Base-by-base conservation (phyloP, 2,329 filamentous ascomycete species). In the Fusarium temperatum region DNA sequence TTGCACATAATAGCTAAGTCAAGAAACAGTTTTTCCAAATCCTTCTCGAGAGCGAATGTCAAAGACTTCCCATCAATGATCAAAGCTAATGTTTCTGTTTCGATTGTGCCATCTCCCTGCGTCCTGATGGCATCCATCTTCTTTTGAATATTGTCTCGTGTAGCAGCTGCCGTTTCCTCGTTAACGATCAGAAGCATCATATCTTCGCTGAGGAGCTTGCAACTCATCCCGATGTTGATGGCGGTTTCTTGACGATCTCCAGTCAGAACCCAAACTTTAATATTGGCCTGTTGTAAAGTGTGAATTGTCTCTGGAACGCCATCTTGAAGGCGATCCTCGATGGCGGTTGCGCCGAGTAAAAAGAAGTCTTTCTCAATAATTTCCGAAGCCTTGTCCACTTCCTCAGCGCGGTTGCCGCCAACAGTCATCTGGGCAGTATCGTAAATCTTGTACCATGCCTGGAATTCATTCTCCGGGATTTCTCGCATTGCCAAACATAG, bases 161-260 rank as follows among this genome's bases (percentile, higher is more conserved):
- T 98, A 9, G 91, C 93, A 41, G 88, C 86, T 20, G 94, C 88
- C 55, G 86, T 89, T 77, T 98, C 95, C 81, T 99, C 96, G 79
- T 99, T 99, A 79, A 99, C 89, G 77, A 99, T 98, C 62, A 99
- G 86, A 17, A 99, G 88, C 80, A 96, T 98, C 96, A 99, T 99
- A 78, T 99, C 97, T 83, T 99, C 96, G 75, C 95, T 98, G 69
- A 99, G 94, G 56, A 99, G 89, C 84, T 98, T 98, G 85, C 96
- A 99, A 82, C 95, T 98, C 96, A 99, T 99, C 74, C 97, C 96
- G 76, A 99, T 99, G 82, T 99, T 99, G 89, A 99, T 99, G 64
- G 96, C 96, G 35, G 96, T 99, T 83, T 99, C 96, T 84, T 99
- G 97, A 78, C 96, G 91, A 86, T 99, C 96, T 78, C 96, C 96